Base-by-base conservation (phyloP, 1,139 yeast species). In the Kodamaea suecica region DNA sequence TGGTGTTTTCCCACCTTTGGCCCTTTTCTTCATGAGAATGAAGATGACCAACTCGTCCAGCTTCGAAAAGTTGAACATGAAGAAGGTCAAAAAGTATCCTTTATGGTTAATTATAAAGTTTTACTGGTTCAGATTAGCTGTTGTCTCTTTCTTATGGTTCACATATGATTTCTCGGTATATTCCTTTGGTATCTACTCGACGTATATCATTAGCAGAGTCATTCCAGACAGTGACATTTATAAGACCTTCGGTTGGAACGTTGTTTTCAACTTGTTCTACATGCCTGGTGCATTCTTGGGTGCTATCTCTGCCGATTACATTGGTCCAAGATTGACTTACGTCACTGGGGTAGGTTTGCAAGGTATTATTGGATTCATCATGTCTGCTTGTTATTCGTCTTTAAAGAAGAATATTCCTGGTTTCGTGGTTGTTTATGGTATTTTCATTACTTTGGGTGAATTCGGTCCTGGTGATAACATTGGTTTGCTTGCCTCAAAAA, bases 391-490 rank as follows among this genome's bases (percentile, higher is more conserved):
- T 36, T 80, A 84, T 53, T 64, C 69, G 25, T 52, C 57, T 14
- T 70, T 90, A 47, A 66, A 69, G 43, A 55, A 73, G 30, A 76
- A 83, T 48, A 65, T 87, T 52, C 96, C 78, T 23, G 92, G 79
- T 0, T 87, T 90, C 53, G 83, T 80, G 30, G 92, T 87, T 26
- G 84, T 84, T 14, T 88, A 83, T 54, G 97, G 97, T 64, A 76
- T 90, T 44, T 90, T 88, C 59, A 66, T 78, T 54, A 70, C 95
- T 6, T 69, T 86, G 32, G 97, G 97, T 50, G 97, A 90, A 61
- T 84, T 88, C 59, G 95, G 96, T 17, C 90, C 95, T 11, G 97
- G 97, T 63, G 87, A 88, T 61, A 86, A 85, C 59, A 82, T 84
- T 57, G 97, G 97, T 47, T 65, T 84, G 39, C 68, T 90, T 43